Base-by-base conservation (phyloP, 2,329 filamentous ascomycete species). In the Scedosporium boydii region DNA sequence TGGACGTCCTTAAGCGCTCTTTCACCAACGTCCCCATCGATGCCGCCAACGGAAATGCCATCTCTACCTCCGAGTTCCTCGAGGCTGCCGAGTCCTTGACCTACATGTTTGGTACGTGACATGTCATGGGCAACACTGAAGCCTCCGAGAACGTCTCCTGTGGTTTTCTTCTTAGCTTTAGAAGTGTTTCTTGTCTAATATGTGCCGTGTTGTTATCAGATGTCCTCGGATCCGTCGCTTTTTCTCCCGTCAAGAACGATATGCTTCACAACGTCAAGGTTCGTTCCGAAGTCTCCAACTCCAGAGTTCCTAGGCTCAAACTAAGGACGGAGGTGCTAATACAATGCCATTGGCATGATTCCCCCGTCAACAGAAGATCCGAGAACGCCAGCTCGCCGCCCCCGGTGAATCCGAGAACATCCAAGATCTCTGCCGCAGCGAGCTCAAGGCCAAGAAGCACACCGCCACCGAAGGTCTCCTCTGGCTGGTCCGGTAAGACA, bases 221-320 rank as follows among this genome's bases (percentile, higher is more conserved):
- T 73, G 76, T 82, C 63, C 79, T 89, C 60, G 86, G 86, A 65
- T 82, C 83, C 55, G 84, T 89, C 41, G 92, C 93, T 67, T 98
- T 99, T 78, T 86, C 82, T 62, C 89, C 91, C 27, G 93, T 98
- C 73, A 97, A 96, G 84, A 89, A 78, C 68, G 95, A 99, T 76
- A 90, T 99, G 80, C 75, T 85, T 58, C 90, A 90, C 74, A 99
- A 99, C 78, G 84, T 98, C 78, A 93, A 92, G 84, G 91, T 95
- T 75, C 66, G 73, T 21, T 68, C 56, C 21, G 5, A 12, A 26
- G 46, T 57, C 23, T 38, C 16, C 29, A 5, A 4, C n/a, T 23
- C 10, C 29, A 18, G 21, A 12, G 6, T 57, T 18, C 44, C 29
- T 18, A 16, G 48, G 14, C 26, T 38, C 34, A 38, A 38, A 14